Evolutionary conservation across 2,329 filamentous ascomycete species (phyloP).

Genomic region (Phyllosticta ampelicida): DNA sequence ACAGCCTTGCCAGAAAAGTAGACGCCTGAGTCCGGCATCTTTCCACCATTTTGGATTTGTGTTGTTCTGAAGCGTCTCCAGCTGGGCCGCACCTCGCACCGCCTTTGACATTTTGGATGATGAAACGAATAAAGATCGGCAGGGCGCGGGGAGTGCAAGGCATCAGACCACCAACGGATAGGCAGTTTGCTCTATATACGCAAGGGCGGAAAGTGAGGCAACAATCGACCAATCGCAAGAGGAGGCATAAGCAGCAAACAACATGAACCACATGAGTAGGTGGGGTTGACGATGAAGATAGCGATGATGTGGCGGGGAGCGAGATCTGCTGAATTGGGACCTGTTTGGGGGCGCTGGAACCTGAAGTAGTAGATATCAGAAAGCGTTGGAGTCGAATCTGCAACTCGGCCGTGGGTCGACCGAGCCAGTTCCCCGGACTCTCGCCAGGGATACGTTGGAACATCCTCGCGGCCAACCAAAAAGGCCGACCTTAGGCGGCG

Average conservation of each 20-base stretch:
- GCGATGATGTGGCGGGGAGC: not conserved
- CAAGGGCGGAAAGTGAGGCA: not conserved
- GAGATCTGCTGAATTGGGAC: not conserved
- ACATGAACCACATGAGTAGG: not conserved
- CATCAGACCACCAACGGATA: not conserved
- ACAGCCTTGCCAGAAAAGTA: not conserved
- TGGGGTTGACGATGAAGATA: not conserved
- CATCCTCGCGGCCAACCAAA: not conserved
- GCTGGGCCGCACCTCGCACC: not conserved
- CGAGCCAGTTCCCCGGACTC: conserved; percentile 4
- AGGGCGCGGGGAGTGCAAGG: no score
- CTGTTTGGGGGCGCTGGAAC: not conserved
- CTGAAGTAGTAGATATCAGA: not conserved
- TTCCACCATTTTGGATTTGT: conserved; percentile 1
- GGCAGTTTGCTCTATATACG: not conserved
- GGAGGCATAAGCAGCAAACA: not conserved
- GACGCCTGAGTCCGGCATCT: conserved; percentile 1
- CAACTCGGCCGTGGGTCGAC: conserved; percentile 5
- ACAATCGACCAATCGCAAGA: not conserved
- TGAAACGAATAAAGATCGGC: not conserved
- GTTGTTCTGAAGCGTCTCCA: conserved; percentile 1
- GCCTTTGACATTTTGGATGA: not conserved
- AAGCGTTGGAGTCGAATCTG: not conserved
- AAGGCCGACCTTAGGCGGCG: not conserved
- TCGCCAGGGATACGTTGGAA: not conserved